Evolutionary conservation across 345 rosid genomes (phyloP).

Genomic region (Gossypium mustelinum): DNA sequence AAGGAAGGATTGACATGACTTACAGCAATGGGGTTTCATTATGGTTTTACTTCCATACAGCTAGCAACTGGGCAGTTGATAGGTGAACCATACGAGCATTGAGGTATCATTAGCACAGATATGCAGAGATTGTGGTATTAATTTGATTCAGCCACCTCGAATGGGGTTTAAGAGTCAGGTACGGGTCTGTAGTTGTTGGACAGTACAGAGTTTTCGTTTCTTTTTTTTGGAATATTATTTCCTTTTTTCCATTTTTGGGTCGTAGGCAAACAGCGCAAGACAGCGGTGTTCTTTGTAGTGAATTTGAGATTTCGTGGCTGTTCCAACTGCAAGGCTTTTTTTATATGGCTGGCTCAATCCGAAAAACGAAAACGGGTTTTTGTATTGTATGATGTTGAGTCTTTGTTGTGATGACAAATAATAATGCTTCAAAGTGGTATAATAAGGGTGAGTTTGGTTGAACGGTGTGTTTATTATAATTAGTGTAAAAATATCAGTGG

Average conservation of each 20-base stretch:
- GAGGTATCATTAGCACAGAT: neutral
- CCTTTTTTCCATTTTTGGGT: neutral
- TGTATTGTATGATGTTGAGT: neutral
- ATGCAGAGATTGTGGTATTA: neutral
- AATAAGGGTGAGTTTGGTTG: neutral
- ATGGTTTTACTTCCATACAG: neutral
- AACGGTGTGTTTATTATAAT: too few relatives aligned
- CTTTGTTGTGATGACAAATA: neutral
- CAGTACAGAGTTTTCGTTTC: neutral
- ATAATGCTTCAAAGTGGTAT: neutral
- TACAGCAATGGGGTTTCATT: neutral
- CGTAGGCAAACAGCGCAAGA: neutral
- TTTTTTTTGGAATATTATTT: neutral
- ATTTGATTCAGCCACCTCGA: slow-evolving; percentile 8
- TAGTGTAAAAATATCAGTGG: too few relatives aligned
- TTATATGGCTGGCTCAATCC: neutral
- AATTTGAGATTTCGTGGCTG: neutral
- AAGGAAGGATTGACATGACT: slow-evolving; percentile 3
- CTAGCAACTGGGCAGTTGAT: neutral
- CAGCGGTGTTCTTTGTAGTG: neutral
- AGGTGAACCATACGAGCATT: neutral
- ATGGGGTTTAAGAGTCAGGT: slow-evolving; percentile 1
- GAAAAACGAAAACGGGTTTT: neutral
- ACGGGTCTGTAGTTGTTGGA: neutral
- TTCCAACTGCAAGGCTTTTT: neutral